Evolutionary conservation across 768 basidiomycete species (phyloP), one percentile per base, ranked within the genome.

Genomic region (Lanmaoa pseudosensibilis): DNA sequence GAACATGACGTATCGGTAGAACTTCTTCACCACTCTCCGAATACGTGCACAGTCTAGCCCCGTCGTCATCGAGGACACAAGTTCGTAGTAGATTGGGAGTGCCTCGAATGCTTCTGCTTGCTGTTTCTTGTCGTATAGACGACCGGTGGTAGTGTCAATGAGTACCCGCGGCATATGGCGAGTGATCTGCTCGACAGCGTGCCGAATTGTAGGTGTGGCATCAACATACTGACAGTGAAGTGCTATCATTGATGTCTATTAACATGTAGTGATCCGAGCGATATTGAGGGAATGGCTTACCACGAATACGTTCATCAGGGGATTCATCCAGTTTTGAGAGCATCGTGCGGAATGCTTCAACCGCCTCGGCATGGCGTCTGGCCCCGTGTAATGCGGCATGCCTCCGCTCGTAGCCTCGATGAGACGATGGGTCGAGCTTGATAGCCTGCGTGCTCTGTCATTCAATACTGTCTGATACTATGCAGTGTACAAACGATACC

Each of bases 1-100:
- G 2, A 57, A 4, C 58, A 56, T 58, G 9, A 44, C 54, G 10
- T 59, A 59, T 32, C 18, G 12, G 19, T 59, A 59, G 13, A 47
- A 59, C 1, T 7, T 7, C 12, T 33, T 38, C 16, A 48, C 58
- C 18, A 5, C 52, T 2, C 2, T 34, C 16, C 2, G 0, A 9
- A 60, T 60, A 13, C 34, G 45, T 2, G 19, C 16, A n/a, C 5
- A 10, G 38, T 60, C 47, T 5, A 51, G 41, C 9, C 4, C 27
- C 1, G 27, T 57, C 0, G 38, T 52, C 54, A 50, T 55, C 0
- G 58, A 60, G 7, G 59, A 56, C 1, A 23, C 15, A 1, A 62
- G 48, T 21, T 57, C 40, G 1, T 50, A 25, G n/a, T 46, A 62
- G 11, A 54, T 25, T 1, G 49, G 46, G 3, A 58, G 49, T 13